Base-by-base conservation (phyloP, 2,329 filamentous ascomycete species). In the Apiospora kogelbergensis region DNA sequence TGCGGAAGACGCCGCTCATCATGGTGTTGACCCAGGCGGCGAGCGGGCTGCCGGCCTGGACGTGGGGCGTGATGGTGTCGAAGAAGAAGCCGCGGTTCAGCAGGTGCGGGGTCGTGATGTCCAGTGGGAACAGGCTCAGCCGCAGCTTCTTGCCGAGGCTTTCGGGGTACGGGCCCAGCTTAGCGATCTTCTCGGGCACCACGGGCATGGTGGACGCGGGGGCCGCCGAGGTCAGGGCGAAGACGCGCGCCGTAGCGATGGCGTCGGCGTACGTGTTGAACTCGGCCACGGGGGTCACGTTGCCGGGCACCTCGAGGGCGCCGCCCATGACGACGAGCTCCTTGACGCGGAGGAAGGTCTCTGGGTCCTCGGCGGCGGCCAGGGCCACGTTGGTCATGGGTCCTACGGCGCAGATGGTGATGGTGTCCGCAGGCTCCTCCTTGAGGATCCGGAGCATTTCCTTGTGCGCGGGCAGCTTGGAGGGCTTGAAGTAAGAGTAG, bases 281-380 rank as follows among this genome's bases (percentile, higher is more conserved):
- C 79, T 99, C 96, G 71, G 93, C 94, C 15, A 91, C 88, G 1
- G 96, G 95, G 63, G 89, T 90, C 76, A 93, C 90, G 80, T 99
- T 99, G 74, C 96, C 96, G 66, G 90, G 87, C 60, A 90, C 83
- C 70, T 92, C 86, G 67, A 99, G 88, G 30, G 93, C 91, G 70
- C 96, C 96, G 70, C 95, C 96, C 96, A 99, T 99, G 63, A 98
- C 93, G 4, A 97, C 91, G 3, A 99, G 88, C 80, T 98, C 94
- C 79, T 97, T 97, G 65, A 90, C 93, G 57, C 90, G 89, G 68
- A 99, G 85, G 80, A 99, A 98, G 0, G 94, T 91, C 80, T 95
- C 93, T 0, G 95, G 91, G 74, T 98, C 95, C 76, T 94, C 90
- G 17, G 94, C 90, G 2, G 96, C 95, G 3, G 96, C 96, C 33